Conservation (phyloP, 495 filamentous ascomycete genomes). For the Thozetella sp. region DNA sequence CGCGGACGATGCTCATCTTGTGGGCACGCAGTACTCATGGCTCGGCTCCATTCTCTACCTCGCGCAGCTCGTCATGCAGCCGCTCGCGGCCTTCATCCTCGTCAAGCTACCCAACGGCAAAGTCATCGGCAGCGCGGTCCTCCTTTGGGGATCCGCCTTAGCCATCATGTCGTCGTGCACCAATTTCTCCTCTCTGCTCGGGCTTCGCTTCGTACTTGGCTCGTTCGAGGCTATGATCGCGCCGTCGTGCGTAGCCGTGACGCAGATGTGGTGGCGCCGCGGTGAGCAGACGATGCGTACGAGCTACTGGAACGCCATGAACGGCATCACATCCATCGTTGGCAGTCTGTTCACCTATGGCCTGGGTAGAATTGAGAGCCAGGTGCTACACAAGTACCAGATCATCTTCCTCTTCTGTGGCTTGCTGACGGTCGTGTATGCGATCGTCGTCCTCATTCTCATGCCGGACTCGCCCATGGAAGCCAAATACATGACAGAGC, state of each 20-base stretch:
- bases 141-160: constrained; percentile 40
- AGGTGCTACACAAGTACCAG: constrained; percentile 58
- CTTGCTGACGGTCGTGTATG: constrained; percentile 41
- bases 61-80: constrained; percentile 45
- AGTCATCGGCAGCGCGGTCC: constrained; percentile 37
- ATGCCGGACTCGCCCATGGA: constrained; percentile 65
- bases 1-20: constrained; percentile 46
- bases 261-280: constrained; percentile 58
- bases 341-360: constrained; percentile 58
- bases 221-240: constrained; percentile 46
- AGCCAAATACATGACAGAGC: constrained; percentile 57
- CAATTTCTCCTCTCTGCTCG: constrained; percentile 45
- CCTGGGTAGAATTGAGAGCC: constrained; percentile 58
- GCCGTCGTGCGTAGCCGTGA: constrained; percentile 50
- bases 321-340: constrained; percentile 48
- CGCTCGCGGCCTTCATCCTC: constrained; percentile 43
- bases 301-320: constrained; percentile 54
- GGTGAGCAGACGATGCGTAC: constrained; percentile 52
- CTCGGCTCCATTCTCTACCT: constrained; percentile 45
- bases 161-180: constrained; percentile 39
- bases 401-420: constrained; percentile 61
- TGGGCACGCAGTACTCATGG: constrained; percentile 49
- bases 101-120: constrained; percentile 52
- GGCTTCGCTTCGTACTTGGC: constrained; percentile 39
- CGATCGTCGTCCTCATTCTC: constrained; percentile 32